A percentile compares a stretch with the other conserved stretches of the same genome.
These are phyloP conservation scores for Rhynchosporium graminicola DNA, from an alignment of 2,329 filamentous ascomycete species.

Conservation along the genomic window DNA sequence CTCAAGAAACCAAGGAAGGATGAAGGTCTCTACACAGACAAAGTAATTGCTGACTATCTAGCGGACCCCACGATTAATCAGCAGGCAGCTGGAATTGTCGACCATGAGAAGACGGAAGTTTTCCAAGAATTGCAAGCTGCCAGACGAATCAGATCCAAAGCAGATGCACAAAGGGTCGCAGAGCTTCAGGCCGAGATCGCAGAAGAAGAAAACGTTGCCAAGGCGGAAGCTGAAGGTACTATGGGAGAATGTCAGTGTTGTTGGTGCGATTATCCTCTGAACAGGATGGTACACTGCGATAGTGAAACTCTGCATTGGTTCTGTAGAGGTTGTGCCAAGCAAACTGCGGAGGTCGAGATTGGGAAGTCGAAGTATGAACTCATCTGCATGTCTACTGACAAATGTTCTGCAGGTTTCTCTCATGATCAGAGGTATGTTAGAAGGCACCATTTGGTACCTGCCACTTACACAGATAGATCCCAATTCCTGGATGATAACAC, in stretches of 20 bases:
- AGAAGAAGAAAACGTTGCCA: conserved; percentile 46
- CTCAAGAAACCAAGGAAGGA: conserved; percentile 37
- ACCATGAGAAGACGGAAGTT: conserved; percentile 25
- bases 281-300: conserved; percentile 69
- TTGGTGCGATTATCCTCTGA: conserved; percentile 64
- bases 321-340: conserved; percentile 66
- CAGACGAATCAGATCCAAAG: conserved; percentile 37
- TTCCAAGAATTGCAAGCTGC: conserved; percentile 46
- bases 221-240: conserved; percentile 51
- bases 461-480: conserved; percentile 29
- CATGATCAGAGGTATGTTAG: conserved; percentile 52
- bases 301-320: conserved; percentile 55
- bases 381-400: conserved; percentile 68
- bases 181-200: conserved; percentile 44
- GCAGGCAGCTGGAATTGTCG: not conserved
- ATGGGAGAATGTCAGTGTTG: conserved; percentile 74
- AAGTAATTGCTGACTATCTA: conserved; percentile 20
- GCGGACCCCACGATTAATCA: not conserved
- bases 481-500: conserved; percentile 55
- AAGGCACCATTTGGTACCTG: not conserved
- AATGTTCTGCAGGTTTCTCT: conserved; percentile 64
- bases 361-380: conserved; percentile 69
- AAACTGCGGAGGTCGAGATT: conserved; percentile 66
- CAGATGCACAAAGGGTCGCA: conserved; percentile 43
- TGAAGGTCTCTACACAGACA: conserved; percentile 14